Evolutionary conservation across 805 yeast genomes (phyloP), one percentile per base, ranked within the genome.

Genomic region (Candida adriatica): DNA sequence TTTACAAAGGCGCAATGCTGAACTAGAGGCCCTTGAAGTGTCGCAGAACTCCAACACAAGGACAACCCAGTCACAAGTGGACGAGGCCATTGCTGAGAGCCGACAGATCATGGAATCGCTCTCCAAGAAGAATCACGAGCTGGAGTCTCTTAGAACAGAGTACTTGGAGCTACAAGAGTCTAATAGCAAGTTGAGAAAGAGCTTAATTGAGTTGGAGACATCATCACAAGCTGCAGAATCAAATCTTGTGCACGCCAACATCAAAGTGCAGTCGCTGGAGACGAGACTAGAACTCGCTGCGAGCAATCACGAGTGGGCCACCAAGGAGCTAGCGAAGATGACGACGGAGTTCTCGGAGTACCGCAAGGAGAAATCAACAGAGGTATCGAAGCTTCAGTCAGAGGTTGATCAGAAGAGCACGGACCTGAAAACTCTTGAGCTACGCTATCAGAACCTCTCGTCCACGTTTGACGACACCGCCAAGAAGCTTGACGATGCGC

Each of bases 221-320:
- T 49, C 56, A 13, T 45, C 53, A 6, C 70, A 65, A 34, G 34
- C 40, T 6, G 24, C 54, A 33, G 43, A 53, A 37, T 38, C 64
- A 34, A 33, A 43, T 42, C 31, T 48, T 38, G 25, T 52, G 25
- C 51, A 57, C 20, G 39, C 49, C 7, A 50, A 56, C 37, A 42
- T 64, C 24, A 58, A 54, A 26, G 43, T 59, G 15, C 64, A 65
- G 32, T 52, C 59, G 22, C 42, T 62, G 6, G 53, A 54, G 20
- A 70, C 62, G 33, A 75, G 72, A 31, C 32, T 68, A 6, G 62
- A 59, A 16, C 51, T 60, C n/a, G 42, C 64, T 13, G 55, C 62
- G 13, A 52, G 57, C 22, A 59, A 55, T 31, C 70, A 62, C 36
- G 62, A 58, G 13, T 55, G 66, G 54, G 45, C 70, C 4, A 64